A percentile compares a stretch with the other conserved stretches of the same genome.
Conservation (phyloP, 768 basidiomycete species). For the Lentinula guzmanii region DNA sequence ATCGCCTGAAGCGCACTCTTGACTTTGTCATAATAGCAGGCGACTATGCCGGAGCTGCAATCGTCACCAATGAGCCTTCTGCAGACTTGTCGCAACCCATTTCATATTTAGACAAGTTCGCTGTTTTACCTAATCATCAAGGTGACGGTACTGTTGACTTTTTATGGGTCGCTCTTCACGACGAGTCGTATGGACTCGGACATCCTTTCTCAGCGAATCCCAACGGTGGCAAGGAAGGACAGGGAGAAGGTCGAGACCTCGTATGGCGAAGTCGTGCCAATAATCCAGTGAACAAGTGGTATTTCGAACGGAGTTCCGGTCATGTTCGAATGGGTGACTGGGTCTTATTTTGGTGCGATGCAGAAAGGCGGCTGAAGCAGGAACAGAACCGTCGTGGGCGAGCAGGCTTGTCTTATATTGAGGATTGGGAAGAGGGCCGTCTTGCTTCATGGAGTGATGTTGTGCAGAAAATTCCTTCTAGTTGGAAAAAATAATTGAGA, state of each 20-base stretch:
- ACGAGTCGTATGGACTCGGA: constrained; percentile 96
- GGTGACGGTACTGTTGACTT: constrained; percentile 99
- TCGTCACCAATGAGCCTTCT: constrained; percentile 69
- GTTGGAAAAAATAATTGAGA: constrained; percentile 49
- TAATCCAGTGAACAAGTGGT: constrained; percentile 99
- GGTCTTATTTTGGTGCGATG: constrained; percentile 99
- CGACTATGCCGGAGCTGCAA: constrained; percentile 91
- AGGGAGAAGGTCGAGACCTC: constrained; percentile 87
- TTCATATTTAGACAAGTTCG: constrained; percentile 98
- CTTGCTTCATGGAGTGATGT: constrained; percentile 63
- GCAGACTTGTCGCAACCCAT: constrained; percentile 42
- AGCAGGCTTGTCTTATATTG: constrained; percentile 64
- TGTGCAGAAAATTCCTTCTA: constrained; percentile 67
- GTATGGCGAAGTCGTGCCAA: constrained; percentile 92
- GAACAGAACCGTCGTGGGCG: constrained; percentile 61
- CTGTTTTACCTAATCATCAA: constrained; percentile 89
- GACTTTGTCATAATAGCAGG: constrained; percentile 94
- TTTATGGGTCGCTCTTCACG: constrained; percentile 96
- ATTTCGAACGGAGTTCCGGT: constrained; percentile 92
- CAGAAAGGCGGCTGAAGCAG: constrained; percentile 74
- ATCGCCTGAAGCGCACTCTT: constrained; percentile 65
- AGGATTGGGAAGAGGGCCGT: constrained; percentile 71
- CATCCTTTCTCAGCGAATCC: constrained; percentile 92
- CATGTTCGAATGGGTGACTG: constrained; percentile 82
- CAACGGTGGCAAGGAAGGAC: constrained; percentile 87